Evolutionary conservation across 768 basidiomycete species (phyloP), one percentile per base, ranked within the genome.

Genomic region (Kwoniella sp.): DNA sequence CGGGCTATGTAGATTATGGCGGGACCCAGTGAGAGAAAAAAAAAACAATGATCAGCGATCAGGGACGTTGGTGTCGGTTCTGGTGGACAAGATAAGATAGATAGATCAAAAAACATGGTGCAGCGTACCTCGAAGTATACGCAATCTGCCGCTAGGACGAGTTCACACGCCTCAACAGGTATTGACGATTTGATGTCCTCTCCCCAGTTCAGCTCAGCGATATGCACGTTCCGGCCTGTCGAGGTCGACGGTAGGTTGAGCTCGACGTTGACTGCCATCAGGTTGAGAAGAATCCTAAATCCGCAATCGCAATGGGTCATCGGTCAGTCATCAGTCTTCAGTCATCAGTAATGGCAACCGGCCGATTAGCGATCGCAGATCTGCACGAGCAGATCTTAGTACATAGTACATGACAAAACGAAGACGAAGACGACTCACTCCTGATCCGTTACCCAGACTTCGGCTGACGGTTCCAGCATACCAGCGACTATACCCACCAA

Each of bases 111-210:
- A n/a, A n/a, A n/a, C n/a, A n/a, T n/a, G n/a, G n/a, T n/a, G n/a
- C n/a, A n/a, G 49, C 67, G 27, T 29, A 76, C 76, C 68, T 96
- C 93, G 68, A 91, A 92, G 81, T 97, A 97, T 9, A 97, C 92
- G 70, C 93, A 97, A 74, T 97, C 93, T 0, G 93, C 93, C 1
- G 90, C 91, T 4, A 97, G 85, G 62, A 97, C 84, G 25, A 95
- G 56, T 72, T 90, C 86, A 6, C 68, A 58, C 9, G 87, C 85
- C 2, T 73, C 78, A 15, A 79, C 82, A 47, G 81, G 86, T 72
- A 81, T 82, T 46, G 69, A 66, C 9, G 69, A 27, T 9, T 88
- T 86, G 33, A 87, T 70, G 0, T 84, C 79, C 19, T 83, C 82
- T 25, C 90, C 92, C 92, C 93, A 97, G 77, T 92, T 88, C 19